Conservation (phyloP, 164 flowering plant species). For the Protea cynaroides region DNA sequence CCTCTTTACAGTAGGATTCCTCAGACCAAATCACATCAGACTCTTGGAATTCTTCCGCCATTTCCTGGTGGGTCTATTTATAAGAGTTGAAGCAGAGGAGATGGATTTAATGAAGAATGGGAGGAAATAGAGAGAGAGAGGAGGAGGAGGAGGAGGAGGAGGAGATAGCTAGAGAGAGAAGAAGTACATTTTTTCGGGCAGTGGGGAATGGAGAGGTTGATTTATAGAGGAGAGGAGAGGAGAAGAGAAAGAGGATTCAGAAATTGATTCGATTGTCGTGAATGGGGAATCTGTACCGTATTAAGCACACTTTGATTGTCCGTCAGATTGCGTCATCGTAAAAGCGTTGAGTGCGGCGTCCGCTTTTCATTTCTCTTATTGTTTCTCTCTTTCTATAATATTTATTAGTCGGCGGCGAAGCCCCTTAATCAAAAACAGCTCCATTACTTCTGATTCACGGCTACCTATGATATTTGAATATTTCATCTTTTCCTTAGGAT, state of each 20-base stretch:
- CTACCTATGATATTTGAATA: too few relatives aligned
- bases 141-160: neutral
- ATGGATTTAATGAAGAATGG: too few relatives aligned
- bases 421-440: too few relatives aligned
- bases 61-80: too few relatives aligned
- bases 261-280: neutral
- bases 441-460: too few relatives aligned
- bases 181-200: too few relatives aligned
- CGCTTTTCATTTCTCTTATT: too few relatives aligned
- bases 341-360: conserved; percentile 12
- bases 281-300: neutral
- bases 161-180: too few relatives aligned
- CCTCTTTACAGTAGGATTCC: neutral
- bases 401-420: too few relatives aligned
- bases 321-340: conserved; percentile 12
- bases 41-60: conserved; percentile 34
- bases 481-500: too few relatives aligned
- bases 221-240: conserved; percentile 1
- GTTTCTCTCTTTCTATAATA: neutral
- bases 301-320: neutral
- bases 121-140: neutral
- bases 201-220: too few relatives aligned
- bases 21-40: conserved; percentile 25
- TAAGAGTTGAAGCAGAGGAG: too few relatives aligned
- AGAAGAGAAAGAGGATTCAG: neutral